phyloP scores from a whole-genome alignment of 2,329 filamentous ascomycete genomes.

The Iodosphaeria phyllophila region DNA sequence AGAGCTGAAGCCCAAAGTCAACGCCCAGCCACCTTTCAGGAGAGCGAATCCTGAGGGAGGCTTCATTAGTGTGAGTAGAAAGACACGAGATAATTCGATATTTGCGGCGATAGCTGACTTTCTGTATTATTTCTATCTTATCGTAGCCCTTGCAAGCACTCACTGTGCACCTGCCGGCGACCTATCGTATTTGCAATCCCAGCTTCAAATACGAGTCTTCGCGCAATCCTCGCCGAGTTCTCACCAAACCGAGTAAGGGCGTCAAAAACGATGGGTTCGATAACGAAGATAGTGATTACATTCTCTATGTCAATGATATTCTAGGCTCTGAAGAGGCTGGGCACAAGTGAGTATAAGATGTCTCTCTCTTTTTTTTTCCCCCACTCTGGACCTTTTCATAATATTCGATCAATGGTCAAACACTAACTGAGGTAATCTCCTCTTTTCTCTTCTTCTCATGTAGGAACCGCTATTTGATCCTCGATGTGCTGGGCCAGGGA shows the following conservation, averaged over 20 bases:
- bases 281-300: slow-evolving; percentile 98
- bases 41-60: slow-evolving; percentile 92
- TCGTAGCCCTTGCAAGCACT: slow-evolving; percentile 78
- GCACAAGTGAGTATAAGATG: slow-evolving; percentile 52
- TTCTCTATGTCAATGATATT: slow-evolving; percentile 97
- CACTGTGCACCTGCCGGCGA: slow-evolving; percentile 80
- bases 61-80: slow-evolving; percentile 71
- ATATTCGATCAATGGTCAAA: slow-evolving; percentile 1
- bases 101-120: too few relatives aligned
- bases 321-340: slow-evolving; percentile 93
- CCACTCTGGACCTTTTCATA: slow-evolving; percentile 4
- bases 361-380: slow-evolving; percentile 1
- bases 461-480: slow-evolving; percentile 86
- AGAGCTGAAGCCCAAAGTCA: slow-evolving; percentile 70
- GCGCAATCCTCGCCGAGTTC: slow-evolving; percentile 79
- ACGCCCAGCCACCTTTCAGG: slow-evolving; percentile 73
- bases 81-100: slow-evolving; percentile 1
- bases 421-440: slow-evolving; percentile 1
- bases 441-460: background rate
- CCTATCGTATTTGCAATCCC: slow-evolving; percentile 96
- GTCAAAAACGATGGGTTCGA: slow-evolving; percentile 98
- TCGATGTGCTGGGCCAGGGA: slow-evolving; percentile 91
- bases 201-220: slow-evolving; percentile 98
- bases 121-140: slow-evolving; percentile 8
- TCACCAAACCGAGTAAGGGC: slow-evolving; percentile 97